Evolutionary conservation across 768 basidiomycete genomes (phyloP).

Genomic region (Erythrobasidium yunnanense): DNA sequence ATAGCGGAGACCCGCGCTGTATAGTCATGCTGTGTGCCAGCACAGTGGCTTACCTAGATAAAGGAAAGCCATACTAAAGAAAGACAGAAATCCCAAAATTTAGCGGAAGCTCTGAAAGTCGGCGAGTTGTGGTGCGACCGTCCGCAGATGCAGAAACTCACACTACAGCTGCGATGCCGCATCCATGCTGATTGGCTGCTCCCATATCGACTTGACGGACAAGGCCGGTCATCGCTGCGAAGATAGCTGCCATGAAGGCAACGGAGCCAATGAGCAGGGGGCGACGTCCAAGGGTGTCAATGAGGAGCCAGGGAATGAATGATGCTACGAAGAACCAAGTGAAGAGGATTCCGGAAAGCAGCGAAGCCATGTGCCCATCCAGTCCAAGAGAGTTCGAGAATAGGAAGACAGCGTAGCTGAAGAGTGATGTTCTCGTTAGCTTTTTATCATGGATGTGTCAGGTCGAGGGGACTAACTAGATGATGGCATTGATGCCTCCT

Average conservation of each 20-base stretch:
- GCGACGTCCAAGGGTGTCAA: slow-evolving; percentile 38
- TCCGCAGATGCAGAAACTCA: not conserved
- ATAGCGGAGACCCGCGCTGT: too few species aligned
- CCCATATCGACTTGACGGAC: not conserved
- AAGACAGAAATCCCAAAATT: not conserved
- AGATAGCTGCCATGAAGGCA: slow-evolving; percentile 1
- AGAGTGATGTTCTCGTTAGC: not conserved
- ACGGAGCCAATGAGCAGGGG: slow-evolving; percentile 39
- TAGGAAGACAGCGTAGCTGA: slow-evolving; percentile 11
- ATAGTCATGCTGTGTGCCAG: too few species aligned
- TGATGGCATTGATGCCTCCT: slow-evolving; percentile 14
- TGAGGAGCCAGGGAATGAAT: slow-evolving; percentile 40
- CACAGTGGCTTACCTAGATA: too few species aligned
- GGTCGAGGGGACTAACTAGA: not conserved
- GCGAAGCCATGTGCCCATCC: not conserved
- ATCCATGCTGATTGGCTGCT: not conserved
- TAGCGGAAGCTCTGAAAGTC: too few species aligned
- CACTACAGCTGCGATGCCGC: not conserved
- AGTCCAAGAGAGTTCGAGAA: slow-evolving; percentile 6
- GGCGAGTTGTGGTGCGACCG: not conserved
- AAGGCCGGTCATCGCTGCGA: slow-evolving; percentile 5
- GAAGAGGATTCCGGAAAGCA: slow-evolving; percentile 13
- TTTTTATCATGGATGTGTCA: not conserved
- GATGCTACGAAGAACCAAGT: slow-evolving; percentile 41
- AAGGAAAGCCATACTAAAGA: slow-evolving; percentile 6